Evolutionary conservation across 805 yeast species (phyloP).

Genomic region (Lachancea thermotolerans): DNA sequence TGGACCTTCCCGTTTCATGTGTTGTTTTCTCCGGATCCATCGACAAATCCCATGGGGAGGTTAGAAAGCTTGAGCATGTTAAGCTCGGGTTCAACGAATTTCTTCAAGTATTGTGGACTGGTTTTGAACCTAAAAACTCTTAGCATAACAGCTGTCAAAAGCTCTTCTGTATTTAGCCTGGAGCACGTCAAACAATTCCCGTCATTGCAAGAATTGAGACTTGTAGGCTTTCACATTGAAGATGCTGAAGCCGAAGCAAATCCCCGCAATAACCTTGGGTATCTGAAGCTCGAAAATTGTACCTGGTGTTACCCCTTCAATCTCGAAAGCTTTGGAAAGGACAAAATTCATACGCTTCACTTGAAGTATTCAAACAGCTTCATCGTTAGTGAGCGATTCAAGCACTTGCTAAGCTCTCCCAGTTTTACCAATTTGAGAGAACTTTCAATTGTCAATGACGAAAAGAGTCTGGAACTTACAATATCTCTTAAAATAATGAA

Average conservation of each 20-base stretch:
- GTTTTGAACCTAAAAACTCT: conserved; percentile 14
- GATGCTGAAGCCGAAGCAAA: conserved; percentile 32
- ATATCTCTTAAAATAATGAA: conserved; percentile 29
- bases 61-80: conserved; percentile 20
- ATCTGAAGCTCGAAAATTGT: conserved; percentile 37
- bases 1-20: conserved; percentile 32
- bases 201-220: conserved; percentile 29
- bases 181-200: conserved; percentile 38
- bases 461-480: conserved; percentile 25
- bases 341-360: conserved; percentile 19
- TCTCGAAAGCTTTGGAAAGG: conserved; percentile 28
- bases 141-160: conserved; percentile 17
- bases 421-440: conserved; percentile 21
- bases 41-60: conserved; percentile 13
- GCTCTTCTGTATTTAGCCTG: conserved; percentile 34
- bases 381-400: conserved; percentile 33
- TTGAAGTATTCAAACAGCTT: conserved; percentile 29
- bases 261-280: conserved; percentile 18
- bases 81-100: conserved; percentile 30
- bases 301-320: conserved; percentile 54
- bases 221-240: conserved; percentile 38
- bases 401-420: conserved; percentile 26
- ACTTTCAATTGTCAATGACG: conserved; percentile 27
- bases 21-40: conserved; percentile 13
- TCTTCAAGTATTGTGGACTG: conserved; percentile 28